Conservation (phyloP, 805 yeast species). For the Pichia gijzeniarum region DNA sequence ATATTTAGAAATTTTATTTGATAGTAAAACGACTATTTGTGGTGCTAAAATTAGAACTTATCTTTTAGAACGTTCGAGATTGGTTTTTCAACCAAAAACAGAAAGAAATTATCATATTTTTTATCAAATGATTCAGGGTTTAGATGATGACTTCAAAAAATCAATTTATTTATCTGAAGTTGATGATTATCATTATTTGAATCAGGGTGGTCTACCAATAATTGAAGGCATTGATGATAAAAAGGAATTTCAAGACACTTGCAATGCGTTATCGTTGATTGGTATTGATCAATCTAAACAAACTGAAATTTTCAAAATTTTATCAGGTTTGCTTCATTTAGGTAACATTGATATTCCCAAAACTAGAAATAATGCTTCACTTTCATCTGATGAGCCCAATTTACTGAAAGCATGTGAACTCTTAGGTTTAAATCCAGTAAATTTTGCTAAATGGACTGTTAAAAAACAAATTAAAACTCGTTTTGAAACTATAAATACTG, state of each 20-base stretch:
- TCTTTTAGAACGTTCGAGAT: slow-evolving; percentile 84
- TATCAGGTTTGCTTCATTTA: slow-evolving; percentile 85
- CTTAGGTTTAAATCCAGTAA: slow-evolving; percentile 67
- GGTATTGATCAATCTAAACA: slow-evolving; percentile 63
- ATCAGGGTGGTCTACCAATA: slow-evolving; percentile 73
- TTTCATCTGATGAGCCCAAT: slow-evolving; percentile 82
- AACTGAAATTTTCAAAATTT: slow-evolving; percentile 61
- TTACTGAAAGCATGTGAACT: slow-evolving; percentile 76
- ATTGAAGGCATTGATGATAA: slow-evolving; percentile 80
- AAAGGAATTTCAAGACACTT: slow-evolving; percentile 68
- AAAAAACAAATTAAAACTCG: slow-evolving; percentile 92
- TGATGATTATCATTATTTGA: slow-evolving; percentile 70
- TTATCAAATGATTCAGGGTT: slow-evolving; percentile 80
- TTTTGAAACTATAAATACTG: slow-evolving; percentile 83
- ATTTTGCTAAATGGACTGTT: slow-evolving; percentile 83
- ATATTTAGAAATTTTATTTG: slow-evolving; percentile 85
- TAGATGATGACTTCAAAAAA: slow-evolving; percentile 47
- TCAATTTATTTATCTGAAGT: slow-evolving; percentile 57
- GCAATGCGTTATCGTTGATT: slow-evolving; percentile 69
- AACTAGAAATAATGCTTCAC: slow-evolving; percentile 74
- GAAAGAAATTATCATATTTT: slow-evolving; percentile 96
- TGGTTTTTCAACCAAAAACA: slow-evolving; percentile 84
- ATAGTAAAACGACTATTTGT: slow-evolving; percentile 65
- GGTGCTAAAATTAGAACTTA: slow-evolving; percentile 95
- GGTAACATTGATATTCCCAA: slow-evolving; percentile 89